Evolutionary conservation across 1,284 basidiomycete genomes (phyloP).

Genomic region (Agroathelia rolfsii): DNA sequence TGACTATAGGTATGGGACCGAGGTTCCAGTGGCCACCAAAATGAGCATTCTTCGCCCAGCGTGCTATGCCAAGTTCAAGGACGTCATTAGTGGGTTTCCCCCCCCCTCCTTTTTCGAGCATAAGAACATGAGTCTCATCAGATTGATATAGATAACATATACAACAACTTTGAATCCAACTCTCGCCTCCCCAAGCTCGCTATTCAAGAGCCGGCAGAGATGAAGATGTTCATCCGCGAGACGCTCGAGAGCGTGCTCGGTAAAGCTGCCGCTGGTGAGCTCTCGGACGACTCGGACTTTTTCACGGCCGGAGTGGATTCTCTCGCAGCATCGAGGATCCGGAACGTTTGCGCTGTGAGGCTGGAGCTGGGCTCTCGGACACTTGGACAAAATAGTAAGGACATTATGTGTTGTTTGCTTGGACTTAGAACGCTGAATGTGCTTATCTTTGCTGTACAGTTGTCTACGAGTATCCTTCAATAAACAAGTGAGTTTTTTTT

Average conservation of each 20-base stretch:
- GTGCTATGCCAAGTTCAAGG: slow-evolving; percentile 40
- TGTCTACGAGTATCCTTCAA: slow-evolving; percentile 34
- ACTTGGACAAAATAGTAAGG: slow-evolving; percentile 32
- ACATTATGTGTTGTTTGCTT: too few species aligned
- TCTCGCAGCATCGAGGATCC: slow-evolving; percentile 42
- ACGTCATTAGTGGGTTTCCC: slow-evolving; percentile 26
- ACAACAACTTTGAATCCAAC: slow-evolving; percentile 34
- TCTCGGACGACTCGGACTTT: slow-evolving; percentile 25
- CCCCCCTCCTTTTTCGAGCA: neutral
- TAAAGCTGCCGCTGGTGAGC: slow-evolving; percentile 10
- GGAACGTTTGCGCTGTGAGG: slow-evolving; percentile 39
- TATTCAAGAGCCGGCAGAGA: slow-evolving; percentile 13
- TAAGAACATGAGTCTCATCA: neutral
- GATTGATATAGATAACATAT: slow-evolving; percentile 24
- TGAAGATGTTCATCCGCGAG: slow-evolving; percentile 10
- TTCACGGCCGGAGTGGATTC: slow-evolving; percentile 46
- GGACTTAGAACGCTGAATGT: too few species aligned
- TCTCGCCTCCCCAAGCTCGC: too few species aligned
- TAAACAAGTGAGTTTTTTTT: slow-evolving; percentile 20
- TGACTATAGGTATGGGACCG: slow-evolving; percentile 17
- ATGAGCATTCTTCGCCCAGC: slow-evolving; percentile 32
- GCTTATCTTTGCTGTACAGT: slow-evolving; percentile 15
- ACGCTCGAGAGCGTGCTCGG: slow-evolving; percentile 14
- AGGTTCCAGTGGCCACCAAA: slow-evolving; percentile 37
- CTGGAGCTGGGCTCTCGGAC: slow-evolving; percentile 25